phyloP scores from a whole-genome alignment of 371 early-diverging fungal species.

The Cokeromyces recurvatus region DNA sequence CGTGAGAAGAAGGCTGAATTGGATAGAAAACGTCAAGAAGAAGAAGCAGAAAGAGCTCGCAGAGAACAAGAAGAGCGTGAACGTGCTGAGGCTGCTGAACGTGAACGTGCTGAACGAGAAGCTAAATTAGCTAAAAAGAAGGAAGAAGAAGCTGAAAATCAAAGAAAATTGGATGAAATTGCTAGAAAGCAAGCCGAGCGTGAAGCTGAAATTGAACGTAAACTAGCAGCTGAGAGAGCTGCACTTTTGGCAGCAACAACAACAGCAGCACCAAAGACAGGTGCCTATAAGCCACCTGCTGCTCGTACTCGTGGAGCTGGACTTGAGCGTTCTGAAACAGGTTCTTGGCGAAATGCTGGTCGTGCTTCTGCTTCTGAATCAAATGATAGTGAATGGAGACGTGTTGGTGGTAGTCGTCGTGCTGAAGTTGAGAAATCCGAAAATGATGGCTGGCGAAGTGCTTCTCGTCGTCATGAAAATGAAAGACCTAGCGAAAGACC shows the following conservation, averaged over 20 bases:
- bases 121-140: conserved; percentile 27
- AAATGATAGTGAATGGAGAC: background rate
- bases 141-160: conserved; percentile 24
- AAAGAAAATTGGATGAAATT: conserved; percentile 31
- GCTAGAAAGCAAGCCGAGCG: conserved; percentile 37
- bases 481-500: no score
- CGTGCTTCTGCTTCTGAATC: conserved; percentile 4
- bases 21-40: conserved; percentile 30
- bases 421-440: no score
- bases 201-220: conserved; percentile 39
- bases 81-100: conserved; percentile 27
- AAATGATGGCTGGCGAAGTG: no score
- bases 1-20: conserved; percentile 47
- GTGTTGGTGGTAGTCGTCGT: background rate
- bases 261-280: background rate
- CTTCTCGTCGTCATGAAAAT: no score
- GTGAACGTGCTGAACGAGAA: conserved; percentile 24
- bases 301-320: no score
- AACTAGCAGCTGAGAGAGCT: conserved; percentile 9
- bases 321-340: no score
- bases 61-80: conserved; percentile 24
- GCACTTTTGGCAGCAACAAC: background rate
- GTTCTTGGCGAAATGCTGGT: no score
- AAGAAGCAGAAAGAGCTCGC: conserved; percentile 36
- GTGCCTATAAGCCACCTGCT: conserved; percentile 6